phyloP scores from a whole-genome alignment of 169 alveolate genomes.

The Plasmodium falciparum region DNA sequence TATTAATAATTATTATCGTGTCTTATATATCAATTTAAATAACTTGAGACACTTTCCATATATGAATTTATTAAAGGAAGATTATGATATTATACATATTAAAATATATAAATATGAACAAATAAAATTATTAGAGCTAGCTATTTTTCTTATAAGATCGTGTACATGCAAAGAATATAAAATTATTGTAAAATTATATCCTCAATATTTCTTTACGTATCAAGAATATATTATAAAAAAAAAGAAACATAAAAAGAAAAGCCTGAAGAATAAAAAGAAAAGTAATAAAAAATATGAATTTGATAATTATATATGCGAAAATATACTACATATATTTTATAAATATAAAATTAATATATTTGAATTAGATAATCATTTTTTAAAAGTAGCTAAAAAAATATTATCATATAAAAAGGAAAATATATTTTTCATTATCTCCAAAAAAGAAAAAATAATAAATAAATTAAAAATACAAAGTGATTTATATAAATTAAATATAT shows the following conservation, averaged over 20 bases:
- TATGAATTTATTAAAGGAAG: too few species aligned
- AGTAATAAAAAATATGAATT: background rate
- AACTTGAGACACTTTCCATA: too few species aligned
- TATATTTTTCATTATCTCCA: constrained; percentile 28
- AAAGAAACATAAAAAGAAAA: background rate
- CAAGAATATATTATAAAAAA: background rate
- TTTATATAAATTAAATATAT: constrained; percentile 5
- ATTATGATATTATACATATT: too few species aligned
- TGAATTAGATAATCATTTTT: constrained; percentile 19
- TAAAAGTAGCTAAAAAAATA: constrained; percentile 6
- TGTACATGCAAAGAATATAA: constrained; percentile 4
- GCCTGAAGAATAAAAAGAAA: background rate
- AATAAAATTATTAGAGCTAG: constrained; percentile 19
- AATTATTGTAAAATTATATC: constrained; percentile 11
- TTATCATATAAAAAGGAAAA: constrained; percentile 20
- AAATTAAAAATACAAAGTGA: background rate
- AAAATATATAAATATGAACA: background rate
- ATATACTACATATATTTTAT: background rate
- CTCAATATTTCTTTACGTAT: background rate
- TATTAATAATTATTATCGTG: too few species aligned
- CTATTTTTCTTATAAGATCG: constrained; percentile 28
- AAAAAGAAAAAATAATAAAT: background rate
- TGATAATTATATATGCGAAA: background rate
- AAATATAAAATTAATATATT: constrained; percentile 50
- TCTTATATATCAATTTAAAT: too few species aligned